These are phyloP conservation scores for Alternaria sp. DNA, from an alignment of 2,329 filamentous ascomycete species.

Conservation along the genomic window DNA sequence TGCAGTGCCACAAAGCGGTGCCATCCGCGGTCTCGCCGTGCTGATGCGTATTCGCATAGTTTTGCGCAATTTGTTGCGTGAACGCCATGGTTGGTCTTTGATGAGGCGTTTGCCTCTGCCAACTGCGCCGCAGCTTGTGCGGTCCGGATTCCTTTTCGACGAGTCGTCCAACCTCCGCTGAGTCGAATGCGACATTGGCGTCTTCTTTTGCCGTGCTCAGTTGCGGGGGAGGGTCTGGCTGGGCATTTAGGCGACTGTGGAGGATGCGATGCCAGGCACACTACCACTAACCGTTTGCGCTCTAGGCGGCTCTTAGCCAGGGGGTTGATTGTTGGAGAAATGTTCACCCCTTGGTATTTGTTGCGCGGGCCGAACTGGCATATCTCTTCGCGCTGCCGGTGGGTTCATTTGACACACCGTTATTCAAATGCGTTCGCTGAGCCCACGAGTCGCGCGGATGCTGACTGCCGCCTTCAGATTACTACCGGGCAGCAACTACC, in stretches of 20 bases:
- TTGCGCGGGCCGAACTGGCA: slow-evolving; percentile 7
- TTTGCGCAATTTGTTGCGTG: slow-evolving; percentile 13
- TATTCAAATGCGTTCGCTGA: neutral
- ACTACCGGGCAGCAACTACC: neutral
- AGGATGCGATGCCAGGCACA: slow-evolving; percentile 23
- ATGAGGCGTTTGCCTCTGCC: neutral
- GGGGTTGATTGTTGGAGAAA: slow-evolving; percentile 15
- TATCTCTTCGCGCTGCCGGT: neutral
- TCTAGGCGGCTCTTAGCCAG: neutral
- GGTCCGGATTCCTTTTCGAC: slow-evolving; percentile 7
- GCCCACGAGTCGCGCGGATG: neutral
- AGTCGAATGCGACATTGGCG: neutral
- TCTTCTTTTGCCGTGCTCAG: slow-evolving; percentile 12
- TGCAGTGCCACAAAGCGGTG: slow-evolving; percentile 19
- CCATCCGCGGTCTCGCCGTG: slow-evolving; percentile 17
- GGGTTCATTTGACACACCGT: neutral
- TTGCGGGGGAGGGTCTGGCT: slow-evolving; percentile 19
- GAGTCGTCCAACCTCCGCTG: neutral
- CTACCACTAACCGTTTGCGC: slow-evolving; percentile 2
- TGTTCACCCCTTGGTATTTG: neutral
- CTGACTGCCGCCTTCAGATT: neutral
- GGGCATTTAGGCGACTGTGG: slow-evolving; percentile 24
- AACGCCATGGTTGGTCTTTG: slow-evolving; percentile 8
- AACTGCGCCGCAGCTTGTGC: slow-evolving; percentile 13
- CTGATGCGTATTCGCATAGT: slow-evolving; percentile 4